Base-by-base conservation (phyloP, 768 basidiomycete species). In the Mycena floridula region DNA sequence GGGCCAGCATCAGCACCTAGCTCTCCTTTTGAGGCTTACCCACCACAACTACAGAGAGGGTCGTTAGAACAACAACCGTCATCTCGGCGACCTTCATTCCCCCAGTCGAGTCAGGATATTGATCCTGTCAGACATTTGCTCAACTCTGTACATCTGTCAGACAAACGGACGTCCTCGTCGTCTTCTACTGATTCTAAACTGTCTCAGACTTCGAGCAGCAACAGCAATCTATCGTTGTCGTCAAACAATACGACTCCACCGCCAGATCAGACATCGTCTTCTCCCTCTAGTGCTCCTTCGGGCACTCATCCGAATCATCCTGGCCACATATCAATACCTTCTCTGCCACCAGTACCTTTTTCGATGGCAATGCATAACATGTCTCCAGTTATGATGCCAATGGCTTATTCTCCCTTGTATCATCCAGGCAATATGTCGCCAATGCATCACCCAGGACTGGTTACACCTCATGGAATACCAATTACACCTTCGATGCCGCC, bases 401-500 rank as follows among this genome's bases (percentile, higher is more conserved):
- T 56, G n/a, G 62, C 66, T 2, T 57, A 65, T 23, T 70, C 68
- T 16, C 70, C 72, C 13, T 44, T 67, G 4, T 65, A 68, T 51
- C 67, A 71, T 40, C 63, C 66, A 45, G 65, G 38, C 51, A 63
- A 50, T 50, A 59, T 45, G 40, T 68, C 51, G 47, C 54, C 67
- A 45, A 40, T 76, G 40, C 68, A 77, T 52, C 66, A 65, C 42
- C 60, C 67, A 0, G 37, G 21, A 24, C 54, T 68, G 25, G 70
- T 82, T 49, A 89, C 85, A 8, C 84, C 85, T n/a, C 78, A 82
- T 50, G 86, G 88, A 0, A 66, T 92, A n/a, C 86, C 89, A 2
- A 91, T 96, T 56, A 96, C 94, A n/a, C 93, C 94, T 0, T 88
- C 86, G 48, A 97, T 98, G 94, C 95, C 95, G 1, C 82, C 90